These are phyloP conservation scores for Cryptococcus neoformans DNA, from an alignment of 1,284 basidiomycete species.

Conservation along the genomic window DNA sequence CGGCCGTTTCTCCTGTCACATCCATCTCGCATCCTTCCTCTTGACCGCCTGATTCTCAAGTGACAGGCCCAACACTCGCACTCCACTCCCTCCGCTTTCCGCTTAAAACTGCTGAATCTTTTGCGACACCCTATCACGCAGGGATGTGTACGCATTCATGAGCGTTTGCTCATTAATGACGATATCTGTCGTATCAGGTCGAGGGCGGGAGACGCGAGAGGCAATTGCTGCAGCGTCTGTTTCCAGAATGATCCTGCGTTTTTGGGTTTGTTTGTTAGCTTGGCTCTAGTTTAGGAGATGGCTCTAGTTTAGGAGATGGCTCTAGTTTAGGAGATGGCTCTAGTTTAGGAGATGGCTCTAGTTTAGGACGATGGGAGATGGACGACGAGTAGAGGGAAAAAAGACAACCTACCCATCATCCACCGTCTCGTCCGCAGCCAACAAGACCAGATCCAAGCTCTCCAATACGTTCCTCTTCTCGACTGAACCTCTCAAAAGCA, in stretches of 20 bases:
- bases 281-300: too few relatives aligned
- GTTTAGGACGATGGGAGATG: too few relatives aligned
- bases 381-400: neutral
- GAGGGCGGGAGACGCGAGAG: conserved; percentile 87
- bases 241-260: conserved; percentile 90
- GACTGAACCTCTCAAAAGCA: conserved; percentile 85
- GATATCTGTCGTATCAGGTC: conserved; percentile 91
- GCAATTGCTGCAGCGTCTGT: conserved; percentile 95
- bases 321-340: too few relatives aligned
- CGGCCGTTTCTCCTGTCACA: too few relatives aligned
- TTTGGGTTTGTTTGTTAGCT: too few relatives aligned
- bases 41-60: too few relatives aligned
- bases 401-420: conserved; percentile 77
- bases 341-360: too few relatives aligned
- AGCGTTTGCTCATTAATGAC: conserved; percentile 58
- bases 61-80: too few relatives aligned
- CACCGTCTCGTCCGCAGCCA: conserved; percentile 68
- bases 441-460: neutral
- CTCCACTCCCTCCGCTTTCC: too few relatives aligned
- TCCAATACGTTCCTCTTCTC: conserved; percentile 66
- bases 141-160: conserved; percentile 5
- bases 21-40: too few relatives aligned
- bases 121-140: conserved; percentile 18
- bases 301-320: too few relatives aligned
- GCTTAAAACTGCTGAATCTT: neutral